These are phyloP conservation scores for Botrytis fragariae DNA, from an alignment of 2,329 filamentous ascomycete species.

Conservation along the genomic window DNA sequence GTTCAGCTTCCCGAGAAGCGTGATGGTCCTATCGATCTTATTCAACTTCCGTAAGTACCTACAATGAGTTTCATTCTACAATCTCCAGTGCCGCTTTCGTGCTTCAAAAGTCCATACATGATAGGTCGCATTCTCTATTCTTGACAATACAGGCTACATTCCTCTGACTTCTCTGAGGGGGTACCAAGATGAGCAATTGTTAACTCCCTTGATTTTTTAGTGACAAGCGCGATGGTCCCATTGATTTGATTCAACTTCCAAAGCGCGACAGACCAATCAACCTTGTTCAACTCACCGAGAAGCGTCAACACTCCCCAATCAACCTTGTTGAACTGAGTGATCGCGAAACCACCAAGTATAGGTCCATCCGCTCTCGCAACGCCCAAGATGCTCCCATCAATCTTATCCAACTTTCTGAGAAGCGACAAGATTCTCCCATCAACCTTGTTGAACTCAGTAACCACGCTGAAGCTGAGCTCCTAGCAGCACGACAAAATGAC, in stretches of 20 bases:
- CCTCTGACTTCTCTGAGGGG: not conserved
- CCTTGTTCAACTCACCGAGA: not conserved
- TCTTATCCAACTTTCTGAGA: not conserved
- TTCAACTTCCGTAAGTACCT: not conserved
- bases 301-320: not conserved
- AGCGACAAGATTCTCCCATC: not conserved
- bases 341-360: not conserved
- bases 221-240: not conserved
- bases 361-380: not conserved
- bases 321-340: not conserved
- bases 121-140: not conserved
- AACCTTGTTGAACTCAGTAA: not conserved
- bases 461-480: not conserved
- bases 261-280: not conserved
- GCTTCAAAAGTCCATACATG: not conserved
- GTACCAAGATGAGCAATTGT: not conserved
- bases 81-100: not conserved
- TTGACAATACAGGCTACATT: not conserved
- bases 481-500: not conserved
- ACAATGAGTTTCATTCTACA: not conserved
- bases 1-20: not conserved
- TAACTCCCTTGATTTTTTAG: not conserved
- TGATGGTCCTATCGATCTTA: not conserved
- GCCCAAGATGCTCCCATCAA: not conserved
- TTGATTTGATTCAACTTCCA: not conserved